Evolutionary conservation across 345 rosid genomes (phyloP).

Genomic region (Orychophragmus violaceus): DNA sequence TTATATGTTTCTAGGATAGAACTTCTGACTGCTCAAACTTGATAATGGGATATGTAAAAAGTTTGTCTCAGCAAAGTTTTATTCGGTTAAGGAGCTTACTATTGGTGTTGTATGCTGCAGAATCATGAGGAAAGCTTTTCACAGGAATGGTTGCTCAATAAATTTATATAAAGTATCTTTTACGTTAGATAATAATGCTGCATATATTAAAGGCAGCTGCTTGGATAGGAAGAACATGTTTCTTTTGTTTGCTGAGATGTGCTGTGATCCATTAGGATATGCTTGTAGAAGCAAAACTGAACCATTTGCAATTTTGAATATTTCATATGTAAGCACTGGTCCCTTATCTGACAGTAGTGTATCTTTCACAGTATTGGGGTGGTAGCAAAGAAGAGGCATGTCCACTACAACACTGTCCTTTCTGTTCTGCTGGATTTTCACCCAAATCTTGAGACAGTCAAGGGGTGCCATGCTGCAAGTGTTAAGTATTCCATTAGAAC

Average conservation of each 20-base stretch:
- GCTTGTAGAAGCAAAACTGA: constrained; percentile 13
- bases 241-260: constrained; percentile 14
- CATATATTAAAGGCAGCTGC: neutral
- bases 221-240: neutral
- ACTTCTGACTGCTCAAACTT: constrained; percentile 10
- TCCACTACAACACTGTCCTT: constrained; percentile 56
- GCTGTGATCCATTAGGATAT: neutral
- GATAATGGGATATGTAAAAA: constrained; percentile 1
- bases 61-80: neutral
- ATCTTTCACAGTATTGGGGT: constrained; percentile 83
- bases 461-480: constrained; percentile 65
- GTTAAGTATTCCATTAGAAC: constrained; percentile 81
- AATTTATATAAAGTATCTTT: neutral
- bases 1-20: constrained; percentile 11
- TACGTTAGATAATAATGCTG: neutral
- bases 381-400: constrained; percentile 78
- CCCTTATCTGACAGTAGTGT: constrained; percentile 30
- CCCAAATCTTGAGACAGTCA: constrained; percentile 49
- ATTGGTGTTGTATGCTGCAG: constrained; percentile 11
- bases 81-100: constrained; percentile 9
- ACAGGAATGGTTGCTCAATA: neutral
- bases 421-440: constrained; percentile 71
- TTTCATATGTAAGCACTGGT: constrained; percentile 4
- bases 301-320: constrained; percentile 16
- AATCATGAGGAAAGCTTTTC: constrained; percentile 5